Evolutionary conservation across 2,329 filamentous ascomycete species (phyloP), one percentile per base, ranked within the genome.

Genomic region (Phialophora chinensis): DNA sequence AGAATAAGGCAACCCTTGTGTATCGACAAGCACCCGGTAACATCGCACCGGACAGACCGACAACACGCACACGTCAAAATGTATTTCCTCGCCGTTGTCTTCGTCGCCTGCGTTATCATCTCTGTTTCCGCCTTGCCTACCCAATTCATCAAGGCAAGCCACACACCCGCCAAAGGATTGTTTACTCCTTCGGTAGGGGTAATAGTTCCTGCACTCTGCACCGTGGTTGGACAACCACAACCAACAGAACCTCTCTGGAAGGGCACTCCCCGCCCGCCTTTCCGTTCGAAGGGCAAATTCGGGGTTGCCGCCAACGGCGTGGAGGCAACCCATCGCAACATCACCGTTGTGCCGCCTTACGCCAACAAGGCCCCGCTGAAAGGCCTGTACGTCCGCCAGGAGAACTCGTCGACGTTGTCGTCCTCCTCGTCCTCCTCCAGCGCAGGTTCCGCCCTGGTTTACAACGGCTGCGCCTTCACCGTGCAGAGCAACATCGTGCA

Each of bases 401-500:
- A n/a, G 11, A 44, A 44, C 38, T 44, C 38, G 5, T 44, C 38
- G n/a, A n/a, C n/a, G n/a, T n/a, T n/a, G n/a, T n/a, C n/a, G 5
- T 17, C 35, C 12, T 42, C 35, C 35, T 42, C 35, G 5, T n/a
- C 38, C 17, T 44, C 38, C 42, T 44, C 42, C 27, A 27, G 25
- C 57, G 17, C 54, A 20, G 65, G 65, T 12, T 49, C 33, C 11
- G 62, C 62, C 29, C 23, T 47, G 8, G 61, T 67, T 17, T 31
- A 47, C 56, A 69, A 67, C 62, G 54, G n/a, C 6, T 69, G 67
- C 33, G 31, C 56, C 42, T 69, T 69, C 47, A 4, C 44, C 56
- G 64, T 69, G 44, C 38, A 66, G 29, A 66, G 50, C 57, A 69
- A 66, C 61, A 69, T 67, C 27, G 65, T 69, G n/a, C 67, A 69